A percentile compares a stretch with the other conserved stretches of the same genome.
Evolutionary conservation across 139 green algal genomes (phyloP).

Genomic region (Coelastrella sp.): DNA sequence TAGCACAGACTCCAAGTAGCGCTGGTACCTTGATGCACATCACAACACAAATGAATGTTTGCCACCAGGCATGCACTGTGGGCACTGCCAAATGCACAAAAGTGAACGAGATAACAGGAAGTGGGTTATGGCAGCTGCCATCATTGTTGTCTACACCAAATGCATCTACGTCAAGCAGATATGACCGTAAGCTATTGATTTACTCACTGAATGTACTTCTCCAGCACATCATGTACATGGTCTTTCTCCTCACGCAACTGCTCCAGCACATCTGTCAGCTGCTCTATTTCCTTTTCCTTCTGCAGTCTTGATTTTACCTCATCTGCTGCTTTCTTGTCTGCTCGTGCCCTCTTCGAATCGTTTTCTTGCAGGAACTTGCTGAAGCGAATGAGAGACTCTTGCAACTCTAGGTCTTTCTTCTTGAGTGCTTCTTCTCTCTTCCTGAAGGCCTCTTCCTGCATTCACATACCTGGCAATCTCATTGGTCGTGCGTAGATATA

Average conservation of each 20-base stretch:
- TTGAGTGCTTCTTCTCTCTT: slow-evolving; percentile 88
- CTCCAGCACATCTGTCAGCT: slow-evolving; percentile 76
- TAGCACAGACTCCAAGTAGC: slow-evolving; percentile 89
- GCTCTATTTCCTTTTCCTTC: slow-evolving; percentile 88
- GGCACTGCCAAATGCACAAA: too few relatives aligned
- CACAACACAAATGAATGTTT: not conserved
- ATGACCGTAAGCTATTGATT: too few relatives aligned
- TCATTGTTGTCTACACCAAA: not conserved
- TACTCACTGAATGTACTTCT: slow-evolving; percentile 77
- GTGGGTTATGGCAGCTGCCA: too few relatives aligned
- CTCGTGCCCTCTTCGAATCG: slow-evolving; percentile 86
- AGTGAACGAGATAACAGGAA: too few relatives aligned
- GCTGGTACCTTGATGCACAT: slow-evolving; percentile 76
- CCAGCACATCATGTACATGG: slow-evolving; percentile 71
- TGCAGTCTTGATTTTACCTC: slow-evolving; percentile 79
- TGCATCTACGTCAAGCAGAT: too few relatives aligned
- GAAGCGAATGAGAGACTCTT: slow-evolving; percentile 93
- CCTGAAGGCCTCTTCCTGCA: slow-evolving; percentile 89
- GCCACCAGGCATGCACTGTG: too few relatives aligned
- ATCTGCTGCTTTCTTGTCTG: slow-evolving; percentile 87
- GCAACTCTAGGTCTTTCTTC: slow-evolving; percentile 90
- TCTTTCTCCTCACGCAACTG: slow-evolving; percentile 79
- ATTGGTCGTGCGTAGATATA: too few relatives aligned
- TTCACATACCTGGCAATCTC: too few relatives aligned
- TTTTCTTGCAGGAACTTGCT: slow-evolving; percentile 94